Evolutionary conservation across 169 alveolate genomes (phyloP).

Genomic region (Plasmodium knowlesi): DNA sequence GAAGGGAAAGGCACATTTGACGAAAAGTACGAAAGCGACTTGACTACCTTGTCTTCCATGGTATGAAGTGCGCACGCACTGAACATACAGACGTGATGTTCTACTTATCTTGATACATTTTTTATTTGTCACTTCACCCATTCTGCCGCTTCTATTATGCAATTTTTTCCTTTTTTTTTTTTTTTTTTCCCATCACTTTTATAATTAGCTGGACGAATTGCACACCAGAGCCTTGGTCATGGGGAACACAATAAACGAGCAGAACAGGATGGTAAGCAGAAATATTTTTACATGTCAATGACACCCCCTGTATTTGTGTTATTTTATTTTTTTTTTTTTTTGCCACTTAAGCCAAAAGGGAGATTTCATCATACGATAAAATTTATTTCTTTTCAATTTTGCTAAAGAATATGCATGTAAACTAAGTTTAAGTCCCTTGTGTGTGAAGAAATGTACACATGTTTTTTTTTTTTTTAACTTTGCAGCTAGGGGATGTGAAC

Average conservation of each 20-base stretch:
- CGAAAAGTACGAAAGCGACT: slow-evolving; percentile 63
- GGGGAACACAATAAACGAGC: slow-evolving; percentile 74
- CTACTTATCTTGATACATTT: neutral
- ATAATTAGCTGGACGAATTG: slow-evolving; percentile 64
- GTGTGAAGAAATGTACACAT: neutral
- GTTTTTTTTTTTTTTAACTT: neutral
- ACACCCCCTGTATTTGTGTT: neutral
- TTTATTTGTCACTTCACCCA: neutral
- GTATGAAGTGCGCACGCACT: slow-evolving; percentile 5
- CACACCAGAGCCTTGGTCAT: slow-evolving; percentile 70
- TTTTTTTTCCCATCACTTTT: neutral
- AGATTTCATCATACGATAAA: neutral
- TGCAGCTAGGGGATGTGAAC: slow-evolving; percentile 49
- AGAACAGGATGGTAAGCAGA: slow-evolving; percentile 63
- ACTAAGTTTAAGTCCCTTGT: neutral
- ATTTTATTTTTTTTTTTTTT: neutral
- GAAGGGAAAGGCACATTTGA: slow-evolving; percentile 63
- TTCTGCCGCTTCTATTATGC: too few relatives aligned
- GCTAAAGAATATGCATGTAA: neutral
- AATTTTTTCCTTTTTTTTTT: neutral
- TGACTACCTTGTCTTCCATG: slow-evolving; percentile 54
- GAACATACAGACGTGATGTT: neutral
- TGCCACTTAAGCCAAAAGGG: neutral
- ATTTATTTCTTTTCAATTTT: neutral
- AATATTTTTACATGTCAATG: neutral